Conservation (phyloP, 78 protist species). For the Pelomyxa schiedti region DNA sequence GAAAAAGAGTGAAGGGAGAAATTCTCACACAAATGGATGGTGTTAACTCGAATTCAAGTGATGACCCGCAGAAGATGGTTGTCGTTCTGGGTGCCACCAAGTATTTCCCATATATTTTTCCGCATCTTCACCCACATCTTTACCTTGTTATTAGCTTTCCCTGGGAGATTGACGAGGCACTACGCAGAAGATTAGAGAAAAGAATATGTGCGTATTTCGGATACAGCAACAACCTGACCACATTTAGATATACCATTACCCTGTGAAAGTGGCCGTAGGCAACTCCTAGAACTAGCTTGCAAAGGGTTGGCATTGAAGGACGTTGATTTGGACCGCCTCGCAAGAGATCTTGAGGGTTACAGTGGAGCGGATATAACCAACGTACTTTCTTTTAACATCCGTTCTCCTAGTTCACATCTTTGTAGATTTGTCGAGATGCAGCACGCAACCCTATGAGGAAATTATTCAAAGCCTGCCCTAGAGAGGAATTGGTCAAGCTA, state of each 20-base stretch:
- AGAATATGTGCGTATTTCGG: conserved; percentile 19
- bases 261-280: neutral
- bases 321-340: conserved; percentile 25
- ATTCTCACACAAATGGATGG: conserved; percentile 80
- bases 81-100: conserved; percentile 63
- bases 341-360: conserved; percentile 28
- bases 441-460: conserved; percentile 49
- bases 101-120: too few species aligned
- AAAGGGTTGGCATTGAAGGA: conserved; percentile 4
- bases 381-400: neutral
- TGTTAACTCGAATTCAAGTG: conserved; percentile 3
- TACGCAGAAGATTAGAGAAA: conserved; percentile 57
- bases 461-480: conserved; percentile 11
- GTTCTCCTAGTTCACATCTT: neutral
- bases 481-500: conserved; percentile 17
- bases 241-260: conserved; percentile 54
- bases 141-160: too few species aligned
- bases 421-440: conserved; percentile 53
- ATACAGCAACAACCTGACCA: neutral
- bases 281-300: conserved; percentile 42
- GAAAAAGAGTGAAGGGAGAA: conserved; percentile 58
- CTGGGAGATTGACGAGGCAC: conserved; percentile 70
- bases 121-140: too few species aligned
- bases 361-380: conserved; percentile 56
- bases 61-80: conserved; percentile 19